Evolutionary conservation across 208 protist species (phyloP), one percentile per base, ranked within the genome.

Genomic region (Histomonas meleagridis): DNA sequence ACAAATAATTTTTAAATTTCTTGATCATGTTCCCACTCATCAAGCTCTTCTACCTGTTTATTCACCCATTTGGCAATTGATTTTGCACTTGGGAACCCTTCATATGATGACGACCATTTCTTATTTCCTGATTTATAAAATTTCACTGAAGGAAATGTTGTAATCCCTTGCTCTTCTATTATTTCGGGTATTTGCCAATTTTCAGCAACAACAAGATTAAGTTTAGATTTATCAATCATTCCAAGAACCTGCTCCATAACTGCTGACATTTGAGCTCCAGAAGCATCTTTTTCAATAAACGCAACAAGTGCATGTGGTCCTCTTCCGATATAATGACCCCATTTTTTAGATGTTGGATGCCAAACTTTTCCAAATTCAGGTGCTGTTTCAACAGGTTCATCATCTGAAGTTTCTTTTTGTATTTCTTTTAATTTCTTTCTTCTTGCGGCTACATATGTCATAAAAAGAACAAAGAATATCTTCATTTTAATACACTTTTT

Each of bases 161-260:
- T 79, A 79, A 79, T 49, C 1, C 70, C 70, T 35, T 79, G 70
- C n/a, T 79, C 70, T 79, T 79, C 70, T 32, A 79, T 79, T 32
- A 49, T 79, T 79, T 79, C 40, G 1, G 5, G 12, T 18, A 79
- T 79, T 3, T 51, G 38, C n/a, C n/a, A 79, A 10, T 23, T 49
- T 79, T 79, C 70, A 51, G n/a, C 70, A 28, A 79, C 70, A 79
- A 79, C 70, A 35, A 79, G 70, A 79, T 79, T 79, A 46, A 79
- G 40, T 79, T 79, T 79, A n/a, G 70, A 79, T 49, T 18, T 23
- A 79, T 79, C 70, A 35, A 79, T 79, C 70, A 79, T 79, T 49
- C 49, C 38, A 49, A 46, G 70, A 1, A 79, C 1, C 28, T 79
- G 70, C 49, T 79, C 70, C 32, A 35, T 46, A 49, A 79, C 40